phyloP scores from a whole-genome alignment of 768 basidiomycete genomes.

The Tulasnella sp. region DNA sequence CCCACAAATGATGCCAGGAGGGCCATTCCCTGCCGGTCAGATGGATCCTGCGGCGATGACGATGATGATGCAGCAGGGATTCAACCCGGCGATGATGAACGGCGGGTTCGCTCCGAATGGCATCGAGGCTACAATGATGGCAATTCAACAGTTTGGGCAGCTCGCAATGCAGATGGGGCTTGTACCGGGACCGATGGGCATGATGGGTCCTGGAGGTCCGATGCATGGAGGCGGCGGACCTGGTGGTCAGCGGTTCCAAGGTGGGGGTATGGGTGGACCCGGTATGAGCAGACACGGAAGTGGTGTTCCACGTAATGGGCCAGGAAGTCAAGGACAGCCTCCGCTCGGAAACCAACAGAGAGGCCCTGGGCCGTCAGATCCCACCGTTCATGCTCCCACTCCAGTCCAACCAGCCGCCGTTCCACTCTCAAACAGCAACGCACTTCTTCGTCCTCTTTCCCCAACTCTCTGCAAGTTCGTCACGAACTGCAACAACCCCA shows the following conservation, averaged over 20 bases:
- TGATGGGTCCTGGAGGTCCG: background rate
- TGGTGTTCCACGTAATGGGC: background rate
- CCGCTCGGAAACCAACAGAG: background rate
- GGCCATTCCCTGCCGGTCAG: background rate
- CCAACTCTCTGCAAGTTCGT: slow-evolving; percentile 91
- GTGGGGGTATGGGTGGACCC: background rate
- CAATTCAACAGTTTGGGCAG: slow-evolving; percentile 14
- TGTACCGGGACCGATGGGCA: slow-evolving; percentile 6
- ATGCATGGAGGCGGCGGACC: background rate
- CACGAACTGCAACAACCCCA: slow-evolving; percentile 79
- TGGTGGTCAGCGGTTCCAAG: background rate
- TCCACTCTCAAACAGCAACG: background rate
- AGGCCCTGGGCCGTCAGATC: slow-evolving; percentile 14
- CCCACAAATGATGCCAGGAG: background rate
- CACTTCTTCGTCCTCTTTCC: slow-evolving; percentile 61
- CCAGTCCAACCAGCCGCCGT: slow-evolving; percentile 64
- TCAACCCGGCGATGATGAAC: slow-evolving; percentile 9
- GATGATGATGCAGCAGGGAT: slow-evolving; percentile 16
- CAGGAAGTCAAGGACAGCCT: no score
- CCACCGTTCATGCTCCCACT: slow-evolving; percentile 49
- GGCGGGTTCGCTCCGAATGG: slow-evolving; percentile 2
- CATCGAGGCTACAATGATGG: slow-evolving; percentile 14
- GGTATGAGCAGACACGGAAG: background rate
- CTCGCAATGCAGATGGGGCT: slow-evolving; percentile 13
- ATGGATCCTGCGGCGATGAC: slow-evolving; percentile 9